Base-by-base conservation (phyloP, 2,329 filamentous ascomycete genomes). In the Colletotrichum sp. region DNA sequence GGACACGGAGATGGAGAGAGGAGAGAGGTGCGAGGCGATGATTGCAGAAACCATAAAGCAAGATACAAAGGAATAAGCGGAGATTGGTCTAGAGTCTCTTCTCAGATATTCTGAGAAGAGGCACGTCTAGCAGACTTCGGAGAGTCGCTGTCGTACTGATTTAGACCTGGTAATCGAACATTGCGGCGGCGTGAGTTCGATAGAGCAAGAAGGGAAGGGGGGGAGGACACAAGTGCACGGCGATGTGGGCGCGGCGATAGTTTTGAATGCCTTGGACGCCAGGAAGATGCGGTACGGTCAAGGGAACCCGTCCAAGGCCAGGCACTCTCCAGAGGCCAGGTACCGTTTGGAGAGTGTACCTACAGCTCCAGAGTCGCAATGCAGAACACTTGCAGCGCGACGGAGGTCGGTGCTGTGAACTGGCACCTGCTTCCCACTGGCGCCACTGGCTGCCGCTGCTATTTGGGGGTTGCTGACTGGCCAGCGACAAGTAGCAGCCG, bases 121-220 rank as follows among this genome's bases (percentile, higher is more conserved):
- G 78, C 76, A 76, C 72, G 71, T 75, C 72, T 81, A 90, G 89
- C 89, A 89, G 89, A 90, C 89, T 90, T 87, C 87, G 80, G 83
- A 84, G 85, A 89, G 89, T 89, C 88, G 89, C 87, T 87, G 86
- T 85, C 80, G 82, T 84, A 83, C 71, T 83, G 80, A 78, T 87
- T 87, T 87, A 91, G 83, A 90, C 85, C 85, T 84, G 85, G 82
- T 81, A 87, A 84, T 87, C 87, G 87, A 89, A 89, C 89, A 91
- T 90, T 83, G 86, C 87, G 86, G 83, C 85, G 84, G 85, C 84
- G 81, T 83, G 87, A 85, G 87, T 88, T 90, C 87, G 88, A 87
- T 88, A 82, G 81, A 76, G 69, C 73, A 68, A 72, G 70, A 76
- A 83, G 83, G 85, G 85, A 85, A 84, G 80, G 80, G 78, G 78